A percentile compares a stretch with the other conserved stretches of the same genome.
Evolutionary conservation across 208 protist genomes (phyloP).

Genomic region (Leptomonas seymouri): DNA sequence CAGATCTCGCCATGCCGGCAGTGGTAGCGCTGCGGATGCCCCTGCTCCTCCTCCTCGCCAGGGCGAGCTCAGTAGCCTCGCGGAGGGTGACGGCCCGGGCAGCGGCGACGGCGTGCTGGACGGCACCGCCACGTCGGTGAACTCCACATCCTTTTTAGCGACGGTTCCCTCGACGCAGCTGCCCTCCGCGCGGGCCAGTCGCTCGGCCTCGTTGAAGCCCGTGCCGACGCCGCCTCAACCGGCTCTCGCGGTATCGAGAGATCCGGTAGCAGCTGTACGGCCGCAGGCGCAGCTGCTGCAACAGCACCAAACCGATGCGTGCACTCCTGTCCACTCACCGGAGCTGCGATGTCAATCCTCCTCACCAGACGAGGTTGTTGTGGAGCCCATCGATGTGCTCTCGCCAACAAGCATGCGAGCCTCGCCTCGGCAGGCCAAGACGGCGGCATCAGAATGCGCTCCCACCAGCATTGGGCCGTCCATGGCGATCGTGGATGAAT

Average conservation of each 20-base stretch:
- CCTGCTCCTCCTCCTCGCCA: too few species aligned
- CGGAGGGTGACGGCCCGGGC: neutral
- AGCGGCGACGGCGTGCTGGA: neutral
- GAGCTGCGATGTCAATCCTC: too few species aligned
- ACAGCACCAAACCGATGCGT: too few species aligned
- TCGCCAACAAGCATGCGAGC: neutral
- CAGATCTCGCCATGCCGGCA: too few species aligned
- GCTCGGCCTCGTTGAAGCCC: slow-evolving; percentile 10
- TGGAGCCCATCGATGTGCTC: neutral
- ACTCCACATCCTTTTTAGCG: slow-evolving; percentile 9
- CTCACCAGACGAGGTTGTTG: neutral
- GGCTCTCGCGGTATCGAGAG: neutral
- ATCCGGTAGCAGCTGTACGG: neutral
- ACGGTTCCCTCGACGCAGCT: slow-evolving; percentile 17
- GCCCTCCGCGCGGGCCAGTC: slow-evolving; percentile 12
- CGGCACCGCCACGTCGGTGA: slow-evolving; percentile 5
- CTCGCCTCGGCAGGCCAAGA: neutral
- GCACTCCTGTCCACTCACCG: too few species aligned
- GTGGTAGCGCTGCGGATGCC: too few species aligned
- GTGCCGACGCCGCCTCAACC: neutral
- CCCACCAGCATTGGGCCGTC: neutral
- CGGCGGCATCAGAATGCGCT: neutral
- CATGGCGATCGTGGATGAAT: too few species aligned
- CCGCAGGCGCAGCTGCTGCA: neutral
- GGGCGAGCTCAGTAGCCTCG: neutral